phyloP scores from a whole-genome alignment of 1,284 basidiomycete genomes.

The Takashimella tepidaria region DNA sequence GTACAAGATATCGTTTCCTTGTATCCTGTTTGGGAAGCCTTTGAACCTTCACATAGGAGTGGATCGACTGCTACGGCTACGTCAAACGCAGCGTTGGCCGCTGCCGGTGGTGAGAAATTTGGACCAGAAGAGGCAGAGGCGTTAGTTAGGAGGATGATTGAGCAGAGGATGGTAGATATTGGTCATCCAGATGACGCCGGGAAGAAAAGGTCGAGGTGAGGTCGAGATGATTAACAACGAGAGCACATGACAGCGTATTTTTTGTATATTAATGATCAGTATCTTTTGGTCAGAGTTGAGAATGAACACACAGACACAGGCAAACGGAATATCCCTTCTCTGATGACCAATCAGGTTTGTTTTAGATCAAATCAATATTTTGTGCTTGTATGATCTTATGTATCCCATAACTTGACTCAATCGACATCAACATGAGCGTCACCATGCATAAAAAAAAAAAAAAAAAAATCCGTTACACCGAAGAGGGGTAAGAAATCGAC shows the following conservation, averaged over 20 bases:
- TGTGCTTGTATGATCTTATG: too few species aligned
- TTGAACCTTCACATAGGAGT: constrained; percentile 45
- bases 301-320: too few species aligned
- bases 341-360: too few species aligned
- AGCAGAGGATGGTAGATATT: constrained; percentile 59
- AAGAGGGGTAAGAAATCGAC: constrained; percentile 1
- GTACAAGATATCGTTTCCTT: constrained; percentile 83
- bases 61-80: constrained; percentile 54
- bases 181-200: constrained; percentile 51
- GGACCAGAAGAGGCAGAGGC: constrained; percentile 41
- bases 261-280: too few species aligned
- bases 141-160: constrained; percentile 63
- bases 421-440: too few species aligned
- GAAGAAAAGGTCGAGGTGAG: constrained; percentile 1
- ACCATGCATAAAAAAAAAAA: neutral
- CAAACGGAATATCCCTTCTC: too few species aligned
- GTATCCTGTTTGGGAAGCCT: constrained; percentile 81
- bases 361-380: too few species aligned
- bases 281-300: too few species aligned
- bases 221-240: too few species aligned
- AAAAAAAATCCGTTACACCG: neutral
- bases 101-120: constrained; percentile 32
- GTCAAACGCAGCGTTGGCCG: constrained; percentile 18
- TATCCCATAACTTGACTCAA: too few species aligned
- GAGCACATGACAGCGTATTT: too few species aligned